Conservation (phyloP, 2,329 filamentous ascomycete species). For the Arthroderma sp. region DNA sequence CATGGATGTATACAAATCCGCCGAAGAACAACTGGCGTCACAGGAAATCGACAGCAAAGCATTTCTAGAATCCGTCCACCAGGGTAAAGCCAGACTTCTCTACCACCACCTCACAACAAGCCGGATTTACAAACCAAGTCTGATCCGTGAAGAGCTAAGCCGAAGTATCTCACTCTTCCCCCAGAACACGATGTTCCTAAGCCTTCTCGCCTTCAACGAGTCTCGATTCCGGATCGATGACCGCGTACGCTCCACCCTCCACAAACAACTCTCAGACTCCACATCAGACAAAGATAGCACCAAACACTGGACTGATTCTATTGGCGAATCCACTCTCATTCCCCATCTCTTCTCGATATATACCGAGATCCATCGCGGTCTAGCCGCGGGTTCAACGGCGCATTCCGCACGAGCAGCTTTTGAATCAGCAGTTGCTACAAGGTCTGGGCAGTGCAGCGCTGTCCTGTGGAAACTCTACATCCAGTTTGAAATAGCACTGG, state of each 20-base stretch:
- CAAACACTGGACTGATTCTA: conserved; percentile 14
- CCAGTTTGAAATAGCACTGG: conserved; percentile 33
- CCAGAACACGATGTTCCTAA: conserved; percentile 61
- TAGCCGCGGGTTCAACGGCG: conserved; percentile 32
- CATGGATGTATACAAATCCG: conserved; percentile 29
- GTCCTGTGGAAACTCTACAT: conserved; percentile 41
- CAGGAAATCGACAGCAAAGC: conserved; percentile 25
- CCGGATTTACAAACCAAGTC: conserved; percentile 53
- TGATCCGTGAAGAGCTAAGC: conserved; percentile 49
- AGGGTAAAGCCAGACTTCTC: conserved; percentile 54
- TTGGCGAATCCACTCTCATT: conserved; percentile 9
- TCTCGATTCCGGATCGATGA: conserved; percentile 60
- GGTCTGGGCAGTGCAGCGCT: conserved; percentile 24
- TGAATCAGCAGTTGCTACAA: conserved; percentile 34
- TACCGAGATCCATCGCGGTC: conserved; percentile 37
- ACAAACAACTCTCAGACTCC: conserved; percentile 22
- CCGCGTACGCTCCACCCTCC: conserved; percentile 55
- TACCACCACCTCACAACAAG: conserved; percentile 49
- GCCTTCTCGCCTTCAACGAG: conserved; percentile 61
- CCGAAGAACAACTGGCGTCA: conserved; percentile 30
- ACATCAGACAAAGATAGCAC: conserved; percentile 11
- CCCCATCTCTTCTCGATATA: conserved; percentile 43
- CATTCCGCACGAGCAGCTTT: conserved; percentile 44
- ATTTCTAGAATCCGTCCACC: conserved; percentile 50
- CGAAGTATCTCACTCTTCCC: conserved; percentile 54